A percentile compares a stretch with the other conserved stretches of the same genome.
phyloP scores from a whole-genome alignment of 768 basidiomycete genomes.

The Mycena chlorophos region DNA sequence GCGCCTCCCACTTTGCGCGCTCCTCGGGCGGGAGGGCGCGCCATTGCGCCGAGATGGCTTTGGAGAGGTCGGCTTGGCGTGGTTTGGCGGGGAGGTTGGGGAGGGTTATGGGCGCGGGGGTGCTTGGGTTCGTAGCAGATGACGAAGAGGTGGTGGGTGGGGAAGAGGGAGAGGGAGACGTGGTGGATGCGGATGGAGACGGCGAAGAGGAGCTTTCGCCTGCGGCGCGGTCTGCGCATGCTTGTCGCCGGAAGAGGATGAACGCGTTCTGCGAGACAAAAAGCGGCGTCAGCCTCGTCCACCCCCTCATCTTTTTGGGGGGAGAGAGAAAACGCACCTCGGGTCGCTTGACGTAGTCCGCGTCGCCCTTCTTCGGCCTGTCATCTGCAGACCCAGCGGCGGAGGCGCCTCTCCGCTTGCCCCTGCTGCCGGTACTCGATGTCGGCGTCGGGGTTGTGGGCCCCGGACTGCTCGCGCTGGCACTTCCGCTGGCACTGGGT shows the following conservation, averaged over 20 bases:
- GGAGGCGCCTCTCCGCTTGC: constrained; percentile 3
- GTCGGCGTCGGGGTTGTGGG: no score
- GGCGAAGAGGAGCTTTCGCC: constrained; percentile 1
- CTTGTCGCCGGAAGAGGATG: constrained; percentile 80
- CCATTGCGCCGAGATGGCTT: constrained; percentile 83
- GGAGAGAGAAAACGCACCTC: no score
- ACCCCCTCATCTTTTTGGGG: no score
- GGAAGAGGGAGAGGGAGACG: constrained; percentile 9
- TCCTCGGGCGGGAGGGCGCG: constrained; percentile 66
- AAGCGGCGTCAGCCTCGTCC: no score
- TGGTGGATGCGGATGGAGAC: constrained; percentile 9
- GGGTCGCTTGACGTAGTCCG: constrained; percentile 81
- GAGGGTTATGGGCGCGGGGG: constrained; percentile 15
- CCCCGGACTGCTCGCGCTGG: no score
- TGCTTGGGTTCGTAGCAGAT: background rate
- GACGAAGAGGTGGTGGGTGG: constrained; percentile 5
- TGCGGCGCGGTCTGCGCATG: constrained; percentile 64
- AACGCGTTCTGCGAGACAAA: no score
- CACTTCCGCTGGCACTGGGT: background rate
- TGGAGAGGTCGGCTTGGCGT: constrained; percentile 76
- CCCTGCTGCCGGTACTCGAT: background rate
- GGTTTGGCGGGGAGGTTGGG: constrained; percentile 55
- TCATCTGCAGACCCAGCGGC: constrained; percentile 37
- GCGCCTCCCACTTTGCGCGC: constrained; percentile 69
- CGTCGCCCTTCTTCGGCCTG: constrained; percentile 70